Conservation (phyloP, 2,329 filamentous ascomycete species). For the Colletotrichum nymphaeae region DNA sequence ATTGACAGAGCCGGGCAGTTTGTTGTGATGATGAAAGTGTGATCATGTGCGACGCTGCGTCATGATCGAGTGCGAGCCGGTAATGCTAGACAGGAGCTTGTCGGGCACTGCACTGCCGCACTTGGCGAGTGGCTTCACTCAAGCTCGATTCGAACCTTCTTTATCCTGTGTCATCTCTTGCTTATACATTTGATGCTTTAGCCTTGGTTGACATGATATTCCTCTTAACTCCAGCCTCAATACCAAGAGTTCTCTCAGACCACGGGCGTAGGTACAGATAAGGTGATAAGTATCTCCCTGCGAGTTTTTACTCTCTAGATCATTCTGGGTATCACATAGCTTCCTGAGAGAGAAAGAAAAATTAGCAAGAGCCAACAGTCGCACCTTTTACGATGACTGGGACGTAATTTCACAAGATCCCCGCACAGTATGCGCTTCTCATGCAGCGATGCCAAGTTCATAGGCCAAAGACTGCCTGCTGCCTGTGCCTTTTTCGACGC, state of each 20-base stretch:
- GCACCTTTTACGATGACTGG: background rate
- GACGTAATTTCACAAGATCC: background rate
- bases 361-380: background rate
- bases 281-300: too few species aligned
- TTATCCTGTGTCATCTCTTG: background rate
- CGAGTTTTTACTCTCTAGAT: background rate
- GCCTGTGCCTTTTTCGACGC: conserved; percentile 8
- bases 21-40: background rate
- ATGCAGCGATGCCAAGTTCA: background rate
- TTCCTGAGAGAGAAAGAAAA: background rate
- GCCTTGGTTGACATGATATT: background rate
- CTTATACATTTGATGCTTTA: background rate
- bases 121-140: conserved; percentile 7
- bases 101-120: conserved; percentile 25
- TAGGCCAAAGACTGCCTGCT: conserved; percentile 21
- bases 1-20: background rate
- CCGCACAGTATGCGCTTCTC: background rate
- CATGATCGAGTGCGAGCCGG: background rate
- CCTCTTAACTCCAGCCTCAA: background rate
- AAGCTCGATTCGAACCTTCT: background rate
- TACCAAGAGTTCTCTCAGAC: background rate
- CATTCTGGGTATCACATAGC: background rate
- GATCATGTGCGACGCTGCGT: background rate
- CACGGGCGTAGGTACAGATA: too few species aligned
- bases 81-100: background rate